Base-by-base conservation (phyloP, 1,139 yeast genomes). In the Yamadazyma taylorii region DNA sequence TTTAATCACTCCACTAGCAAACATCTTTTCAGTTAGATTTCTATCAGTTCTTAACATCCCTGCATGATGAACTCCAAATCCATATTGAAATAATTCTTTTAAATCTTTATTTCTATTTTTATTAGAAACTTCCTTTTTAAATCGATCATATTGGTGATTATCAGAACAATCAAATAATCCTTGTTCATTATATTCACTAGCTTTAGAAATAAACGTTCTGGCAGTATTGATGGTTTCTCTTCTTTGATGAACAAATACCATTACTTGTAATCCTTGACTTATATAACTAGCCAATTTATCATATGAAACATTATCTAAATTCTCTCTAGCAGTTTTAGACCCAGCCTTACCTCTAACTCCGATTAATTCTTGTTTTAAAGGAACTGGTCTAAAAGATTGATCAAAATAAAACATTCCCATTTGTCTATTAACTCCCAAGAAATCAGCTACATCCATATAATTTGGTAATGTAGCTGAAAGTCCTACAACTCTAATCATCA, bases 41-140 rank as follows among this genome's bases (percentile, higher is more conserved):
- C 99, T 77, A 54, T 94, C 99, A 0, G 92, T 69, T 46, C 98
- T 73, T 30, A 88, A 67, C 95, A 94, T 85, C 47, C 99, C 99
- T 2, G 99, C 99, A 67, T 94, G 97, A 60, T 94, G 99, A 3
- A 86, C 76, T 34, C 97, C 97, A 61, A 92, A 85, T 0, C 98
- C 98, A 40, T 69, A 66, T 33, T 74, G 80, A 51, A 88, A 89
- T 13, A 94, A 65, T 50, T 94, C 97, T 41, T 80, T 75, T 62
- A 89, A 63, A 50, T 90, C 98, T 47, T 78, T 82, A 55, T 80
- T 88, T 52, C 85, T 78, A 53, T 82, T 84, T 51, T 84, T 85
- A 14, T 55, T 52, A 1, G 78, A 65, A 67, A 88, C 75, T 43
- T 92, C 97, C 37, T 82, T 69, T 30, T 69, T 67, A 52, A 72